Base-by-base conservation (phyloP, 1,284 basidiomycete species). In the Tremellales sp. region DNA sequence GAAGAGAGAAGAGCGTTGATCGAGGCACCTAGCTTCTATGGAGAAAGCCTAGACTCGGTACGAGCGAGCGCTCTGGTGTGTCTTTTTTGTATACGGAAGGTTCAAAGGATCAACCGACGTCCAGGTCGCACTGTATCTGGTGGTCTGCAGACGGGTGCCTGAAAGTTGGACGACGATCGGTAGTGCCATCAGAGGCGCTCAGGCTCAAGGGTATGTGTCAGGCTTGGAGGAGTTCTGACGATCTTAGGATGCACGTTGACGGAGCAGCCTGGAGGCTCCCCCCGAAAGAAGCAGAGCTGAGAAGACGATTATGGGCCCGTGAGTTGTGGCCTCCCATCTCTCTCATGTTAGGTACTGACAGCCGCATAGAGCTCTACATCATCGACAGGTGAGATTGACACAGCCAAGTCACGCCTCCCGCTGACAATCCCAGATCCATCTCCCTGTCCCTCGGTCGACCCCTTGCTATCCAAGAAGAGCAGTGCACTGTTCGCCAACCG, bases 391-490 rank as follows among this genome's bases (percentile, higher is more conserved):
- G 14, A 22, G 57, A 12, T 5, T 10, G 21, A 32, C 10, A 26
- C 32, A 16, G 10, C 18, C 5, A 14, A 25, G 29, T 43, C 13
- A 28, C 21, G 6, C 9, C 2, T 16, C 34, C 18, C 16, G 34
- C 21, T 47, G 32, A 33, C 13, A 18, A 19, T 4, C 25, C 9
- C 46, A 61, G 60, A 31, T 61, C 63, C 10, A 52, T 66, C 19
- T 58, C 58, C 1, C 54, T 61, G 46, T 65, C 60, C 46, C 58
- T 67, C 13, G 63, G 65, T 4, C 55, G 65, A 24, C 65, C 65
- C 3, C 45, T 61, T 5, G 55, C 56, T 27, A 65, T 67, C 37
- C 56, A 58, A 24, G 59, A 62, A 34, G 54, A 52, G 5, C 50
- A 53, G n/a, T 60, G 54, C 40, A 60, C 52, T 22, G 55, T 53